Percentiles rank a stretch among this genome's conserved stretches.
phyloP scores from a whole-genome alignment of 2,329 filamentous ascomycete species.

The Cercospora sp. region DNA sequence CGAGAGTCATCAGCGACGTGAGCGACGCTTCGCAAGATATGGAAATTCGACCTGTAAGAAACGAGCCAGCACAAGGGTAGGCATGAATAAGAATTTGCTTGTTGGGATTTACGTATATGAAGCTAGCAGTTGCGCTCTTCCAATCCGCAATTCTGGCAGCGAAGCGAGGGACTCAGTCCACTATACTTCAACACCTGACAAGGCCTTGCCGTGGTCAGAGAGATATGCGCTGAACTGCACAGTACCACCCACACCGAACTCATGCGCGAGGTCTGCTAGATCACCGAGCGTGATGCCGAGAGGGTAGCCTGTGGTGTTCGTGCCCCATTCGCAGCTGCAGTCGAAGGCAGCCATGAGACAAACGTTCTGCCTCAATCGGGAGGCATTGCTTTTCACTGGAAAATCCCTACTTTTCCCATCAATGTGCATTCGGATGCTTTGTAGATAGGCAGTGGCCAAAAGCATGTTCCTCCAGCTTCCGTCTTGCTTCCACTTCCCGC shows the following conservation, averaged over 20 bases:
- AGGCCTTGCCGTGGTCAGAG: background rate
- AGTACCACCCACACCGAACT: background rate
- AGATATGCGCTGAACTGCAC: background rate
- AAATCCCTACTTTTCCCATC: background rate
- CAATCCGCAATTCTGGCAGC: background rate
- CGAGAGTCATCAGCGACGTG: background rate
- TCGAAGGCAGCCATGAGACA: background rate
- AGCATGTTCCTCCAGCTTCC: background rate
- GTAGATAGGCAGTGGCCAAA: background rate
- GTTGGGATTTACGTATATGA: background rate
- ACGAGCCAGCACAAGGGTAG: background rate
- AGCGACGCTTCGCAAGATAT: constrained; percentile 3
- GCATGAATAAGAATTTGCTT: background rate
- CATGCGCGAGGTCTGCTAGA: background rate
- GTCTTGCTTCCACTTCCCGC: background rate
- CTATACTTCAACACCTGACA: background rate
- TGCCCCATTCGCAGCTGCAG: background rate
- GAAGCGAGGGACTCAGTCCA: background rate
- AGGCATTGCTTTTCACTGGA: background rate
- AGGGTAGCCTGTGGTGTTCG: background rate
- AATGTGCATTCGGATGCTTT: background rate
- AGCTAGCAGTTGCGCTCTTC: background rate
- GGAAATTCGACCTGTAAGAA: background rate
- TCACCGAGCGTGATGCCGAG: background rate
- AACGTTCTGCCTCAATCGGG: background rate